Percentiles rank a stretch among this genome's conserved stretches.
Conservation (phyloP, 192 early-diverging fungal genomes). For the Coemansia sp. region DNA sequence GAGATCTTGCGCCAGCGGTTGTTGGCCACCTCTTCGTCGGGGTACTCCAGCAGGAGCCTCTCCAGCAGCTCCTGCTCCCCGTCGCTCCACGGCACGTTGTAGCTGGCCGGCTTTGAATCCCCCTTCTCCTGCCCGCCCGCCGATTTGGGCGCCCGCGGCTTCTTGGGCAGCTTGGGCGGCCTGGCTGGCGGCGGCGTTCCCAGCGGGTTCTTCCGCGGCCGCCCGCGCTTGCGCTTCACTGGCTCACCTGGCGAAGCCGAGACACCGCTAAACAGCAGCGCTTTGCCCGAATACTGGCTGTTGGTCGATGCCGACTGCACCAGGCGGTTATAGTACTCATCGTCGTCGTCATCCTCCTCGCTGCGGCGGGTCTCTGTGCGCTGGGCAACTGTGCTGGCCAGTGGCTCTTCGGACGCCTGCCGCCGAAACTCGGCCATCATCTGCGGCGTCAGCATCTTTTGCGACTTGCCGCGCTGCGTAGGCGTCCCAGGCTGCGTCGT, state of each 20-base stretch:
- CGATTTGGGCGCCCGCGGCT: background rate
- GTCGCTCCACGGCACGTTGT: constrained; percentile 67
- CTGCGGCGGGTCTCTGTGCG: no score
- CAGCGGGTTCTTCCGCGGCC: constrained; percentile 10
- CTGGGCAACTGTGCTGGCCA: background rate
- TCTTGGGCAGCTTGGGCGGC: background rate
- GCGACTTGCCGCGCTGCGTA: constrained; percentile 20
- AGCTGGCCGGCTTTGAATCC: constrained; percentile 49
- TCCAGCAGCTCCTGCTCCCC: constrained; percentile 60
- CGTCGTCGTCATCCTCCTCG: constrained; percentile 16
- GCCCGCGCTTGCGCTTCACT: constrained; percentile 1
- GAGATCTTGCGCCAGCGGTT: constrained; percentile 67
- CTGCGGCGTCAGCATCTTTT: constrained; percentile 44
- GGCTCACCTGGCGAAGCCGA: background rate
- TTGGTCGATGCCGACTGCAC: constrained; percentile 8
- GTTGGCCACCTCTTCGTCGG: constrained; percentile 65
- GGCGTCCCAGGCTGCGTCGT: constrained; percentile 29
- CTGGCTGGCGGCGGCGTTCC: background rate
- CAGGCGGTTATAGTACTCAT: constrained; percentile 21
- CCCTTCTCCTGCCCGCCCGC: constrained; percentile 13
- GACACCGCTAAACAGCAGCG: constrained; percentile 5
- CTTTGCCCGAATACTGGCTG: constrained; percentile 1
- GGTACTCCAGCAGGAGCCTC: constrained; percentile 57
- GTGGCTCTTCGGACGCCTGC: constrained; percentile 15
- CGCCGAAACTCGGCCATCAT: constrained; percentile 33